Percentiles rank a stretch among this genome's conserved stretches.
These are phyloP conservation scores for Aspergillus ochraceus DNA, from an alignment of 2,329 filamentous ascomycete species.

Conservation along the genomic window DNA sequence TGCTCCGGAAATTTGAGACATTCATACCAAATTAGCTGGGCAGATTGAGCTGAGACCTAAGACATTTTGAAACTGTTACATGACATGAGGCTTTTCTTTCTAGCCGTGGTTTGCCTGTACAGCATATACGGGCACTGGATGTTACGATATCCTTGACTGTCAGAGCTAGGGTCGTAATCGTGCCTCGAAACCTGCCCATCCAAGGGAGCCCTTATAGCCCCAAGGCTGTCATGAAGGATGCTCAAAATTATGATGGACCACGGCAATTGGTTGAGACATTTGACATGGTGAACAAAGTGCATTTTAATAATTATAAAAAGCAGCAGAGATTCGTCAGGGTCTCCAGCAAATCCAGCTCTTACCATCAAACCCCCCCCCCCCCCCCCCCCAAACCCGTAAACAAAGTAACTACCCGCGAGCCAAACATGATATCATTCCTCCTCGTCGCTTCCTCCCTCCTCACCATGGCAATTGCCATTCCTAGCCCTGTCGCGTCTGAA, in stretches of 20 bases:
- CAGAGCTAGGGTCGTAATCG: background rate
- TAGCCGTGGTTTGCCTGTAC: no score
- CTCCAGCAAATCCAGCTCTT: background rate
- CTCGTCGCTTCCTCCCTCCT: background rate
- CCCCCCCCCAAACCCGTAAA: background rate
- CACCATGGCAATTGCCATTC: background rate
- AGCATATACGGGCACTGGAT: no score
- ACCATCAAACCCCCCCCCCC: no score
- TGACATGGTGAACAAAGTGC: no score
- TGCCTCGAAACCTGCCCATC: background rate
- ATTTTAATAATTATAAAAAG: no score
- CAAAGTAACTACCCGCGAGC: background rate
- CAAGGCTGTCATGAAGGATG: no score
- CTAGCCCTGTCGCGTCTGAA: background rate
- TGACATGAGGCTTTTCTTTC: no score
- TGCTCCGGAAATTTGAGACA: no score
- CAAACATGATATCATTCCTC: background rate
- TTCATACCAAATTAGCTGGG: no score
- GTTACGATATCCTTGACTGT: no score
- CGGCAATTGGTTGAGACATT: background rate
- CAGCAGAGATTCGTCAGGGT: background rate
- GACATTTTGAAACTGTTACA: no score
- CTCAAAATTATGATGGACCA: background rate
- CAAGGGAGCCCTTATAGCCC: background rate
- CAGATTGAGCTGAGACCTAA: no score